Evolutionary conservation across 352 stramenopile species (phyloP), one percentile per base, ranked within the genome.

Genomic region (Pythium brachiatum): DNA sequence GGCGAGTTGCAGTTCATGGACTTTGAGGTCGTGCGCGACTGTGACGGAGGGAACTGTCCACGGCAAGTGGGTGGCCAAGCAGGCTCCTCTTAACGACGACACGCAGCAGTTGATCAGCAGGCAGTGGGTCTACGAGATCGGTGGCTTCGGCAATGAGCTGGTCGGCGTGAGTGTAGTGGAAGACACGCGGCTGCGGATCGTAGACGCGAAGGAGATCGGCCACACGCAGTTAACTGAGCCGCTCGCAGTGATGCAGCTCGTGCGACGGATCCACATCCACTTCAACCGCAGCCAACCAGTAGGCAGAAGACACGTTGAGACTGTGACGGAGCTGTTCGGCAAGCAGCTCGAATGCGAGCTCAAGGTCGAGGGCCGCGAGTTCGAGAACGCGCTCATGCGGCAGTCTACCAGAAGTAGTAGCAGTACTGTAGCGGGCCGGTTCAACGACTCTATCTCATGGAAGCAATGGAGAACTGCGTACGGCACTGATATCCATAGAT

Each of bases 181-280:
- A 13, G 53, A 68, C 26, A 57, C 53, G n/a, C 62, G 53, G 46
- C 25, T 46, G 12, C 60, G 60, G 6, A 13, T 68, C 26, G 46
- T 61, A 20, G 60, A 52, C 18, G 53, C 38, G 0, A 32, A 41
- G n/a, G 5, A 21, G 8, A 23, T 54, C 8, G 60, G 60, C 23
- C 60, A 68, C 29, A 52, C 53, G 34, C 60, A 62, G 12, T 12
- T 68, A 21, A 27, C 32, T 4, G 23, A 44, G 43, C 34, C 60
- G 29, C 53, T 68, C 3, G 60, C 53, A 4, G 53, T 57, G 13
- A 34, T 68, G 11, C 60, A 68, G 53, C 60, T 62, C 53, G 34
- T 68, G 3, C 60, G 46, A 3, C 41, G 60, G 7, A 32, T 21
- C 1, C 32, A 23, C 0, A 60, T 68, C 38, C 1, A 7, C 2